Evolutionary conservation across 2,329 filamentous ascomycete genomes (phyloP).

Genomic region (Ceratocystis papillata): DNA sequence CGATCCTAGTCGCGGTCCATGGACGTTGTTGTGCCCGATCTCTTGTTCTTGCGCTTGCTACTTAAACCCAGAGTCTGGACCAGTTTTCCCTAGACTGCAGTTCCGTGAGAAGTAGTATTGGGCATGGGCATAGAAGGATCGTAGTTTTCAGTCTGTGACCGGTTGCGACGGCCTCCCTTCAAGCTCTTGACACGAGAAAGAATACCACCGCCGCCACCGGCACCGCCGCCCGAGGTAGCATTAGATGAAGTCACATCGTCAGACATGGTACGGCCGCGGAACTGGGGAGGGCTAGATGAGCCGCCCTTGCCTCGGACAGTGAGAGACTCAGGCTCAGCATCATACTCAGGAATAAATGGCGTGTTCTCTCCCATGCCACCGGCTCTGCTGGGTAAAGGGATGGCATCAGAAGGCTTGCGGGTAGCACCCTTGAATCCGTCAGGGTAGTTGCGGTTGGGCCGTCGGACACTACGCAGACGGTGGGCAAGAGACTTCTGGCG

Average conservation of each 20-base stretch:
- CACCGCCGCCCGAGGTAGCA: constrained; percentile 33
- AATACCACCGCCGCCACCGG: constrained; percentile 48
- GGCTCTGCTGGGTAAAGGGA: constrained; percentile 22
- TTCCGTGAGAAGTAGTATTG: constrained; percentile 30
- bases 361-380: constrained; percentile 22
- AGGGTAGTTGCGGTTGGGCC: constrained; percentile 29
- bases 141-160: constrained; percentile 22
- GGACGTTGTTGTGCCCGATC: constrained; percentile 4
- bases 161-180: constrained; percentile 51
- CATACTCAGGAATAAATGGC: constrained; percentile 46
- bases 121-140: constrained; percentile 23
- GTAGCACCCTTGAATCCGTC: constrained; percentile 37
- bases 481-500: constrained; percentile 94
- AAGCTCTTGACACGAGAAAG: constrained; percentile 72
- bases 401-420: constrained; percentile 34
- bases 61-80: constrained; percentile 23
- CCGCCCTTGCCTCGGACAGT: constrained; percentile 35
- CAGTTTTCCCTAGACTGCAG: constrained; percentile 33
- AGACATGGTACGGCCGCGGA: constrained; percentile 20
- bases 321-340: constrained; percentile 44
- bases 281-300: constrained; percentile 15
- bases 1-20: constrained; percentile 14
- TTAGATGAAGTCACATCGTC: constrained; percentile 17
- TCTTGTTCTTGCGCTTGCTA: constrained; percentile 19
- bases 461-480: constrained; percentile 75